These are phyloP conservation scores for Yarrowia sp. DNA, from an alignment of 805 yeast genomes.

Conservation along the genomic window DNA sequence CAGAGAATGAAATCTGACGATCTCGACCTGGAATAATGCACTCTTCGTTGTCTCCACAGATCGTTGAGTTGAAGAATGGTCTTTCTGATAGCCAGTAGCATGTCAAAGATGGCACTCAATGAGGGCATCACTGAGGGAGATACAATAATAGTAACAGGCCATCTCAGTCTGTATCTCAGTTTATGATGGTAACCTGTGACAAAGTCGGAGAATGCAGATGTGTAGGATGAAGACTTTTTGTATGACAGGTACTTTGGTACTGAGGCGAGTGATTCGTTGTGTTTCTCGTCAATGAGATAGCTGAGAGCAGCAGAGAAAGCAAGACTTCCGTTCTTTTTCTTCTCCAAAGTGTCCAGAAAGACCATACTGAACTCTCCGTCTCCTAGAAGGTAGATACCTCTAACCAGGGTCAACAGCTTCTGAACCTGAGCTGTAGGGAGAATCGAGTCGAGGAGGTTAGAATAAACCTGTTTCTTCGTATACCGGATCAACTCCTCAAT, in stretches of 20 bases:
- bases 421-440: conserved; percentile 16
- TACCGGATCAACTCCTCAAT: conserved; percentile 17
- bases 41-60: conserved; percentile 37
- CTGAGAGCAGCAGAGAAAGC: conserved; percentile 17
- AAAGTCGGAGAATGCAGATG: conserved; percentile 42
- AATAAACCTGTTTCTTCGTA: conserved; percentile 18
- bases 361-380: conserved; percentile 31
- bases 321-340: conserved; percentile 1
- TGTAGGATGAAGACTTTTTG: conserved; percentile 11
- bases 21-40: conserved; percentile 7
- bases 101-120: conserved; percentile 40
- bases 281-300: conserved; percentile 21
- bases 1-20: conserved; percentile 19
- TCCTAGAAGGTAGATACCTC: conserved; percentile 23
- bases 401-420: not conserved
- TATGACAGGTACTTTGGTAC: conserved; percentile 6
- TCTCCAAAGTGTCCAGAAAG: conserved; percentile 17
- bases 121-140: conserved; percentile 37
- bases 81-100: conserved; percentile 29
- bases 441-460: not conserved
- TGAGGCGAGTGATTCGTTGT: conserved; percentile 4
- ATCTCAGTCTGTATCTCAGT: conserved; percentile 41
- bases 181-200: conserved; percentile 39
- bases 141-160: conserved; percentile 44
- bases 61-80: conserved; percentile 21